Evolutionary conservation across 192 early-diverging fungal genomes (phyloP), one percentile per base, ranked within the genome.

Genomic region (Ambispora gerdemannii): DNA sequence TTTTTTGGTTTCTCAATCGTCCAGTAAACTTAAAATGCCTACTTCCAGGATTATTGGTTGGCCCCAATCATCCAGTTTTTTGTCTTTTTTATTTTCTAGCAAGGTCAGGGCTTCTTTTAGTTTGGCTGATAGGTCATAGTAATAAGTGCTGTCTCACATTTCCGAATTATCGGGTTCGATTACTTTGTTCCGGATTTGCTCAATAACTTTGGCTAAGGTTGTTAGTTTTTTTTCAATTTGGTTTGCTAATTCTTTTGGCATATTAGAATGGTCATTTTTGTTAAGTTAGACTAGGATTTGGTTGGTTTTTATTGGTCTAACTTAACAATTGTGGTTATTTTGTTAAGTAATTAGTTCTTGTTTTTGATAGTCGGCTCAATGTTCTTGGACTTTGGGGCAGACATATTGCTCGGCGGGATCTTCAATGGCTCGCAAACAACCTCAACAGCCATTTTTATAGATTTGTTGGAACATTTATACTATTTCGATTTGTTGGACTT

Each of bases 401-500:
- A 47, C 17, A 17, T 47, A 47, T 58, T 58, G n/a, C 27, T 58
- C 17, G 19, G 19, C n/a, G 1, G 55, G 27, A 25, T 58, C 55
- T 28, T 58, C 53, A 56, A 56, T 56, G 7, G 53, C 53, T 20
- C 53, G 4, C 27, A 24, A 24, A 58, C 55, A 58, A 24, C 55
- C 55, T 58, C 55, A 58, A 4, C 55, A 58, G 27, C 55, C 55
- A 58, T 58, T 58, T 58, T 58, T 58, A 24, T 58, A 58, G 17
- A 33, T 33, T 33, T 36, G 60, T 15, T 63, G 27, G 28, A 20
- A 10, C 60, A 55, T 55, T 55, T 55, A 55, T 22, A 25, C 25
- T 55, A 55, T 22, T 55, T 55, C 53, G n/a, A 55, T 55, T 55
- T 55, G 4, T 55, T 55, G 17, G 25, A 55, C 53, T 55, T 55